These are phyloP conservation scores for Alternaria arborescens DNA, from an alignment of 2,329 filamentous ascomycete genomes.

Conservation along the genomic window DNA sequence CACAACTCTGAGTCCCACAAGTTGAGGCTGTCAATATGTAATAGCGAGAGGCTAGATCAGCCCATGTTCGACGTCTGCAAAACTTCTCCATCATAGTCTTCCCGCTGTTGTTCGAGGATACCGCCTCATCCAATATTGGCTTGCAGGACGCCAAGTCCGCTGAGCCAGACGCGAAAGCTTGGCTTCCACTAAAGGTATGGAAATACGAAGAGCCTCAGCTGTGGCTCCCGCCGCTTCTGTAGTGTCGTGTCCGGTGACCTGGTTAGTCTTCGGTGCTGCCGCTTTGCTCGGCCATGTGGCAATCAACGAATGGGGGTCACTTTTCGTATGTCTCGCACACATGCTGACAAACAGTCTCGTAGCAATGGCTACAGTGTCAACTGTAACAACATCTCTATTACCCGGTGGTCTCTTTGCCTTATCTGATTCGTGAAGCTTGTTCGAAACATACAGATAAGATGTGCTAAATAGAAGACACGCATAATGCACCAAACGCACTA, in stretches of 20 bases:
- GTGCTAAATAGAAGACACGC: not conserved
- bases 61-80: not conserved
- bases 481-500: not conserved
- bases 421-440: not conserved
- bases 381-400: too few species aligned
- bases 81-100: not conserved
- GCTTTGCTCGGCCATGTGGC: not conserved
- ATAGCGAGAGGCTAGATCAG: not conserved
- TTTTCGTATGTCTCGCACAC: not conserved
- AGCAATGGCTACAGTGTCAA: too few species aligned
- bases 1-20: not conserved
- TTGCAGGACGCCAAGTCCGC: conserved; percentile 19
- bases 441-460: not conserved
- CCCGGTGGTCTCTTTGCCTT: too few species aligned
- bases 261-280: conserved; percentile 1
- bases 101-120: not conserved
- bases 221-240: not conserved
- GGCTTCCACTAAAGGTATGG: conserved; percentile 2
- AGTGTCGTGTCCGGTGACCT: conserved; percentile 7
- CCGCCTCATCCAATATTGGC: conserved; percentile 10
- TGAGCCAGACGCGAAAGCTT: conserved; percentile 5
- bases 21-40: not conserved
- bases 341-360: not conserved
- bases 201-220: conserved; percentile 12
- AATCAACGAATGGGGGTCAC: not conserved